Percentiles rank a stretch among this genome's conserved stretches.
phyloP scores from a whole-genome alignment of 176 grass and related monocot genomes.

The Oryza punctata region DNA sequence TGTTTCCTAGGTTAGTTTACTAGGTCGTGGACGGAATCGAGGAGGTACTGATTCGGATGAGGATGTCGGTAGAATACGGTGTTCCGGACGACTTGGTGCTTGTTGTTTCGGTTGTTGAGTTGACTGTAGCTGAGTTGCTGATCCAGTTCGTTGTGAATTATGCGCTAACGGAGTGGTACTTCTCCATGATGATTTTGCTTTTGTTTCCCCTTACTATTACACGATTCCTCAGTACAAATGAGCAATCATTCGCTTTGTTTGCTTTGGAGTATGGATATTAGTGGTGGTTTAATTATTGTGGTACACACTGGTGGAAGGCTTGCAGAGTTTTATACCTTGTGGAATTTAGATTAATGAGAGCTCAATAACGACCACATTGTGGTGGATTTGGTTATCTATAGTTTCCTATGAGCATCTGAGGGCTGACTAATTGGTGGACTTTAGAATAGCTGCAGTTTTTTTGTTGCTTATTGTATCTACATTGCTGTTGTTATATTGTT shows the following conservation, averaged over 20 bases:
- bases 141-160: not conserved
- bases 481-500: not conserved
- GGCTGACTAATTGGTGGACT: not conserved
- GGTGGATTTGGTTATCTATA: not conserved
- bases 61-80: not conserved
- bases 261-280: not conserved
- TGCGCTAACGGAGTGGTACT: not conserved
- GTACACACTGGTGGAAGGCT: not conserved
- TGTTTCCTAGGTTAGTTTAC: not conserved
- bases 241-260: not conserved
- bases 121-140: not conserved
- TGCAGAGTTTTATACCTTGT: not conserved
- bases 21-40: not conserved
- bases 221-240: not conserved
- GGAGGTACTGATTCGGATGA: not conserved
- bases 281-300: not conserved
- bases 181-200: not conserved
- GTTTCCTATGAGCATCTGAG: not conserved
- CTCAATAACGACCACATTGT: not conserved
- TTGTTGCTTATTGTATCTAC: not conserved
- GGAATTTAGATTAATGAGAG: not conserved
- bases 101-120: constrained; percentile 10
- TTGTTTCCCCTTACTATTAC: not conserved
- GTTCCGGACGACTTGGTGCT: not conserved
- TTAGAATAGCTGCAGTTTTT: not conserved